phyloP scores from a whole-genome alignment of 306 rosid species.

The Quercus alba region DNA sequence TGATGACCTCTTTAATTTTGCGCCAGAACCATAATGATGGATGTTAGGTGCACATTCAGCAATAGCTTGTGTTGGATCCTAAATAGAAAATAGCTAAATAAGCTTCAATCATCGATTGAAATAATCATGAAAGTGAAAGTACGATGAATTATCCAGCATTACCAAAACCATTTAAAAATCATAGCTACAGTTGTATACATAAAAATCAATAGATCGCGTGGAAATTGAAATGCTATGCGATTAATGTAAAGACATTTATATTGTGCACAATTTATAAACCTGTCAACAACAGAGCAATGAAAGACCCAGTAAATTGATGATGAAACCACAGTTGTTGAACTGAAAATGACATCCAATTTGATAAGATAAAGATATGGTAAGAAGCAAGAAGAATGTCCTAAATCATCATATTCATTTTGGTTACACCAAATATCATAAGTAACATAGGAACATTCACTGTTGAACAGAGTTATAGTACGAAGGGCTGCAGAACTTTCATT shows the following conservation, averaged over 20 bases:
- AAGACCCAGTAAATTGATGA: background rate
- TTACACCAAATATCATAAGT: background rate
- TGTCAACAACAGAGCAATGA: background rate
- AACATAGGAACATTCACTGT: background rate
- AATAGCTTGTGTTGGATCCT: conserved; percentile 48
- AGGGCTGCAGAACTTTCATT: background rate
- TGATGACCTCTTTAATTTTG: conserved; percentile 78
- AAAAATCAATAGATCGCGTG: background rate
- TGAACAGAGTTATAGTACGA: background rate
- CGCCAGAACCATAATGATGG: conserved; percentile 69
- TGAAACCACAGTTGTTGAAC: background rate
- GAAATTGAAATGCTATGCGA: background rate
- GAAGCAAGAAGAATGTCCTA: background rate
- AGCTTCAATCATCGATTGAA: conserved; percentile 3
- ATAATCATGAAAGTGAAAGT: background rate
- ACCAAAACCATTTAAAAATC: background rate
- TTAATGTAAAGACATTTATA: background rate
- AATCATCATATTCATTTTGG: background rate
- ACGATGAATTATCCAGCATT: background rate
- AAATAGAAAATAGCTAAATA: conserved; percentile 14
- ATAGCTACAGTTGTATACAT: background rate
- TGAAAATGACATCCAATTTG: background rate
- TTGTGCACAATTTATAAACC: background rate
- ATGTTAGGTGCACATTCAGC: conserved; percentile 52
- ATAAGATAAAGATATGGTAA: background rate